Percentiles rank a stretch among this genome's conserved stretches.
Conservation (phyloP, 345 rosid genomes). For the Ailanthus altissimus region DNA sequence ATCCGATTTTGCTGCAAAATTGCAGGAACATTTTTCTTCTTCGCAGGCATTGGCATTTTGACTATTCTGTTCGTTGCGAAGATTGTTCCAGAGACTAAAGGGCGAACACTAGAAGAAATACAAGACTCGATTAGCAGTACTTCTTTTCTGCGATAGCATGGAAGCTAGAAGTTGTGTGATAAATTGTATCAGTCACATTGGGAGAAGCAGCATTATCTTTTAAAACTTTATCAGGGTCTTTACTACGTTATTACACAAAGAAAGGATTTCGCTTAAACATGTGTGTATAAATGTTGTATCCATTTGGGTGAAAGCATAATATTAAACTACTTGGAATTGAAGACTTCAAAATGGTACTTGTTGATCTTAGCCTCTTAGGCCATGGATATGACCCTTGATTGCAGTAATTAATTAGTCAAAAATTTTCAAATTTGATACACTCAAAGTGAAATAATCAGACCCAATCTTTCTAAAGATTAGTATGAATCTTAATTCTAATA, state of each 20-base stretch:
- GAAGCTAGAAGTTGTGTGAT: background rate
- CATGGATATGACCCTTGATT: slow-evolving; percentile 24
- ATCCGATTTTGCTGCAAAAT: background rate
- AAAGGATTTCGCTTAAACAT: no score
- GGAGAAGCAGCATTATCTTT: background rate
- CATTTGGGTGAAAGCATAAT: no score
- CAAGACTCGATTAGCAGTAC: slow-evolving; percentile 29
- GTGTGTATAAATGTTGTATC: no score
- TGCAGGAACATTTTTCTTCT: slow-evolving; percentile 64
- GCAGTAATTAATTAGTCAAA: background rate
- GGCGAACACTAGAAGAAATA: slow-evolving; percentile 59
- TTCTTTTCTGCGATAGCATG: slow-evolving; percentile 25
- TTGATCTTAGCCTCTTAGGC: slow-evolving; percentile 24
- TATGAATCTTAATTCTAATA: no score
- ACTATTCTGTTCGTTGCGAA: slow-evolving; percentile 43
- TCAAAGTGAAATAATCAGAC: no score
- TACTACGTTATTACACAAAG: no score
- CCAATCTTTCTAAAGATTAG: no score
- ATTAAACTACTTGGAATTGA: slow-evolving; percentile 31
- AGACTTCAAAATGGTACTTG: background rate
- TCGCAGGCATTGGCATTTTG: slow-evolving; percentile 25
- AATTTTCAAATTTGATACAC: background rate
- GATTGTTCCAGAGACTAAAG: slow-evolving; percentile 66
- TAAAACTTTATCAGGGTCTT: slow-evolving; percentile 20
- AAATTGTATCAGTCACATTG: no score